Evolutionary conservation across 805 yeast species (phyloP), one percentile per base, ranked within the genome.

Genomic region (Wickerhamiella spandovensis): DNA sequence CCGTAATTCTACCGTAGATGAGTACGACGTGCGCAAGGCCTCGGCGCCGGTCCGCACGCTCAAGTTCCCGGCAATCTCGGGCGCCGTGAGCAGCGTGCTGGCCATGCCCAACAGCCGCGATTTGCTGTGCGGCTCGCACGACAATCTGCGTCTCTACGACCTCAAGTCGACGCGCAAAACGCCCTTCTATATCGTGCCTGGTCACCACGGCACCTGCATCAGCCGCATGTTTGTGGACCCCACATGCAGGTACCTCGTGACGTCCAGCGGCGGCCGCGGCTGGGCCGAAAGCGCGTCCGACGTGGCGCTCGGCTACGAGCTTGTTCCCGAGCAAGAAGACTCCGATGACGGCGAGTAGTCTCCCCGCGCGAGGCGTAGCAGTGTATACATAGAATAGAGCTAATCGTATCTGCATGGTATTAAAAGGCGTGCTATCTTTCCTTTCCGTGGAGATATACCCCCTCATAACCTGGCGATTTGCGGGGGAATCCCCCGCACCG

Each of bases 201-300:
- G 98, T 0, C 97, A 92, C 64, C 95, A 86, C 61, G 97, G 98
- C 46, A 95, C 97, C 24, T 77, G 79, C 2, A 69, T 92, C 32
- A 83, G 95, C 46, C 78, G 79, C 48, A 68, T 92, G 54, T 72
- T 77, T 49, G 81, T 89, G 21, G 97, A 90, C 64, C 90, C 90
- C 28, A 82, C 92, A 1, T 86, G 94, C 39, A 69, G 92, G 54
- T 92, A 84, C 64, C 73, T 92, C 82, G 75, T 90, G 5, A 82
- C 95, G 60, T 81, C 97, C 0, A 83, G 95, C 63, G 98, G 98
- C 9, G 86, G 84, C 54, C 75, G 97, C 60, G 98, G 98, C 5
- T 90, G 97, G 97, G 88, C 82, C 57, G 88, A 95, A 2, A 82
- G 92, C 1, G 96, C 88, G 52, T 76, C 79, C n/a, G 84, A 84